These are phyloP conservation scores for Nakazawaea pomicola DNA, from an alignment of 805 yeast species.

Conservation along the genomic window DNA sequence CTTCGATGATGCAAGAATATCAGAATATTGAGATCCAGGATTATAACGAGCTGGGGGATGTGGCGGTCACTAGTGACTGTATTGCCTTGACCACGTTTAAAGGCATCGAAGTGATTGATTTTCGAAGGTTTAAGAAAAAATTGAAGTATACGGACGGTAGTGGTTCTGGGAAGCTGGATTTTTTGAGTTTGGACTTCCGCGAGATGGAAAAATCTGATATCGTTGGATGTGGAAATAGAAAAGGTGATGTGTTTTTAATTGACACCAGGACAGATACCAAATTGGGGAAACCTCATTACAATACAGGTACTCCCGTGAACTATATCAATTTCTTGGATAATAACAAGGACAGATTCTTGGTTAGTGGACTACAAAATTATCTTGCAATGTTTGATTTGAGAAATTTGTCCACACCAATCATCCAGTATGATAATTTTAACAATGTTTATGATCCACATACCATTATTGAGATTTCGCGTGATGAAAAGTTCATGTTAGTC, in stretches of 20 bases:
- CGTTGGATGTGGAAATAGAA: not conserved
- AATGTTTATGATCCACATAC: not conserved
- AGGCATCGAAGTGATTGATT: not conserved
- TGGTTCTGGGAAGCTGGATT: not conserved
- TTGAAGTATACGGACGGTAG: not conserved
- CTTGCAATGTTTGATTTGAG: not conserved
- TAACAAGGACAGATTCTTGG: not conserved
- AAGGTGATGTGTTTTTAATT: not conserved
- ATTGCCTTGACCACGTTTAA: not conserved
- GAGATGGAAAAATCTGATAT: not conserved
- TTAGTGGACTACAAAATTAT: not conserved
- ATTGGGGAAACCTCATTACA: not conserved
- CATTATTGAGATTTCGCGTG: not conserved
- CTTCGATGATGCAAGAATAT: not conserved
- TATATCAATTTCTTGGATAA: not conserved
- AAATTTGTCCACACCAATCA: not conserved
- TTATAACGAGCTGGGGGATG: not conserved
- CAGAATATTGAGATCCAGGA: not conserved
- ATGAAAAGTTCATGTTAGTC: not conserved
- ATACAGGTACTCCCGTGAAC: not conserved
- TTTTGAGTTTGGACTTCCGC: not conserved
- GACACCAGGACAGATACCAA: not conserved
- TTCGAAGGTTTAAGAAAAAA: not conserved
- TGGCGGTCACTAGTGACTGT: not conserved
- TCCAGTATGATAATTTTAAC: not conserved